Conservation (phyloP, 2,329 filamentous ascomycete species). For the Venturia asperata region DNA sequence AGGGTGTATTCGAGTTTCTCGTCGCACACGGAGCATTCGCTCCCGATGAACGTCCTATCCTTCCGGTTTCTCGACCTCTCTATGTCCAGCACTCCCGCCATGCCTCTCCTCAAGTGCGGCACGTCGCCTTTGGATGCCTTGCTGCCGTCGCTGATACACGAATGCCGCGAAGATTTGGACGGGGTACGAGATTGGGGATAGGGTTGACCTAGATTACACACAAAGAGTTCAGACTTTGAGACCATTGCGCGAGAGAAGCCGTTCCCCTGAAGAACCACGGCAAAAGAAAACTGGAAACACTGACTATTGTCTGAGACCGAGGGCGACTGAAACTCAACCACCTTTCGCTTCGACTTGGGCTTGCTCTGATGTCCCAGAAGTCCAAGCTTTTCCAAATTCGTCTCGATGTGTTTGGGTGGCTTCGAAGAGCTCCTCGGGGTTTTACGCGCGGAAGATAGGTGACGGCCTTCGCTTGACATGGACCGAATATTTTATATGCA, state of each 20-base stretch:
- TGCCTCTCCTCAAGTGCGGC: slow-evolving; percentile 36
- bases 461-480: slow-evolving; percentile 18
- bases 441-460: slow-evolving; percentile 8
- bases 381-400: slow-evolving; percentile 32
- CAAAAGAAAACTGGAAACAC: slow-evolving; percentile 22
- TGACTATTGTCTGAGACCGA: slow-evolving; percentile 29
- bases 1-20: slow-evolving; percentile 94
- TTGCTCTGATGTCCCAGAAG: slow-evolving; percentile 25
- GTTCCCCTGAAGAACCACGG: slow-evolving; percentile 25
- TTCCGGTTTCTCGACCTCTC: slow-evolving; percentile 73
- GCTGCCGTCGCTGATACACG: slow-evolving; percentile 11
- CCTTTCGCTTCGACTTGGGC: slow-evolving; percentile 28
- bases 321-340: slow-evolving; percentile 30
- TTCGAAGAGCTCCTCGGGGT: not conserved
- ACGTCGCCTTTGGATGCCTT: slow-evolving; percentile 17
- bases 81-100: slow-evolving; percentile 62
- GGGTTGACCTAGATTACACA: not conserved
- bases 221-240: slow-evolving; percentile 22
- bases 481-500: not conserved
- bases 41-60: slow-evolving; percentile 91
- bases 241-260: slow-evolving; percentile 28
- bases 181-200: not conserved
- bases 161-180: slow-evolving; percentile 8
- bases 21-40: slow-evolving; percentile 91
- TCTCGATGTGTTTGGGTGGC: slow-evolving; percentile 25